Evolutionary conservation across 768 basidiomycete species (phyloP).

Genomic region (Tephrocybe sp.): DNA sequence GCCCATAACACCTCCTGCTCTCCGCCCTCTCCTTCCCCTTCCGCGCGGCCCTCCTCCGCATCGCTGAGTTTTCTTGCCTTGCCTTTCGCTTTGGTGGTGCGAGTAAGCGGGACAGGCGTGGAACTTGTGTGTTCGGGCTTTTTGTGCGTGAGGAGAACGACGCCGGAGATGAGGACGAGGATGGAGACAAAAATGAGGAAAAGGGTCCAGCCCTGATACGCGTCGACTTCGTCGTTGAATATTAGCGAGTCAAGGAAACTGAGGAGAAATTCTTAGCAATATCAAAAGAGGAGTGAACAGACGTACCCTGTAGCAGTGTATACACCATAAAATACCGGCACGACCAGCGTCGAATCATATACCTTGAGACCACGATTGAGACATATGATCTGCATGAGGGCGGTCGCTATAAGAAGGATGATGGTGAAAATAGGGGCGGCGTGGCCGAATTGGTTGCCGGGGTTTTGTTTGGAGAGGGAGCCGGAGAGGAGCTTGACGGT

Average conservation of each 20-base stretch:
- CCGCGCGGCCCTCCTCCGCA: constrained; percentile 18
- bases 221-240: constrained; percentile 83
- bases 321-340: constrained; percentile 93
- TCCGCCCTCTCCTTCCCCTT: constrained; percentile 16
- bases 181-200: constrained; percentile 89
- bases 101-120: constrained; percentile 31
- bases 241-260: constrained; percentile 57
- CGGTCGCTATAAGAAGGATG: constrained; percentile 66
- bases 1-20: constrained; percentile 62
- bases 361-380: constrained; percentile 88
- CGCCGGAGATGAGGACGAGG: constrained; percentile 82
- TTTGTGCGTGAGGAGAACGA: constrained; percentile 92
- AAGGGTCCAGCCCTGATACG: constrained; percentile 88
- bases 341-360: constrained; percentile 89
- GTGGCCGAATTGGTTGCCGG: constrained; percentile 87
- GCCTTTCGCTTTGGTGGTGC: constrained; percentile 21
- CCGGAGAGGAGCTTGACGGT: constrained; percentile 81
- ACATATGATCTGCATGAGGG: constrained; percentile 88
- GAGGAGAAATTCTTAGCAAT: background rate
- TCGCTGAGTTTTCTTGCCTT: constrained; percentile 16
- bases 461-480: constrained; percentile 74
- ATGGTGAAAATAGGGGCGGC: constrained; percentile 78
- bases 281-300: background rate
- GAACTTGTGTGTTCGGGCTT: constrained; percentile 64
- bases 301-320: constrained; percentile 81